Conservation (phyloP, 768 basidiomycete genomes). For the Mycena amicta region DNA sequence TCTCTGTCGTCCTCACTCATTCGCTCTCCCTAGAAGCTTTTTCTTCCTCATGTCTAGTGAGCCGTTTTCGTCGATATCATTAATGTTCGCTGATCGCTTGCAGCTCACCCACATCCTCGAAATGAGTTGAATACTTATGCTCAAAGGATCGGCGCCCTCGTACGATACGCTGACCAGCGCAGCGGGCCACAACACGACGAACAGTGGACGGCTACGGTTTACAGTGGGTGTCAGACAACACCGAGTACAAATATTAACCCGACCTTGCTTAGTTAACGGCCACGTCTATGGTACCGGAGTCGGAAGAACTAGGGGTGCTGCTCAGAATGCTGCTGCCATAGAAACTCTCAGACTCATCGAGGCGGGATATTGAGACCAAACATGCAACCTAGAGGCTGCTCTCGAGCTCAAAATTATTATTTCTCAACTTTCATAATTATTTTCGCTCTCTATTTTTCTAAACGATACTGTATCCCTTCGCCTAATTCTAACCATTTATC, state of each 20-base stretch:
- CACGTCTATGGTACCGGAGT: slow-evolving; percentile 27
- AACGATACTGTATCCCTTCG: too few species aligned
- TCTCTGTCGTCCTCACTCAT: neutral
- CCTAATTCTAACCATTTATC: too few species aligned
- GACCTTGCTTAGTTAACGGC: slow-evolving; percentile 27
- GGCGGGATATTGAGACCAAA: neutral
- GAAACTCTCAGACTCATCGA: slow-evolving; percentile 13
- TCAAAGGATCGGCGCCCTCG: neutral
- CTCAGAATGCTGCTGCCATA: slow-evolving; percentile 30
- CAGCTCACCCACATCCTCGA: slow-evolving; percentile 12
- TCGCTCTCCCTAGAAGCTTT: neutral
- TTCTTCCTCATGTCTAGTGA: neutral
- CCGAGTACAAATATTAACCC: too few species aligned
- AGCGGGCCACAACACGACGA: slow-evolving; percentile 28
- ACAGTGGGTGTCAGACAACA: slow-evolving; percentile 25
- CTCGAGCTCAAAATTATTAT: too few species aligned
- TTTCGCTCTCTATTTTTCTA: too few species aligned
- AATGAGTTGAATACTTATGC: slow-evolving; percentile 26
- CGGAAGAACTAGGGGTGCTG: slow-evolving; percentile 17
- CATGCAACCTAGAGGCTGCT: too few species aligned
- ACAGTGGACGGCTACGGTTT: slow-evolving; percentile 31
- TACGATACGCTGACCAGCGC: slow-evolving; percentile 14
- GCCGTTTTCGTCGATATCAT: neutral
- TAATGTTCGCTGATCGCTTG: too few species aligned
- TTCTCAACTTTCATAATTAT: too few species aligned